phyloP scores from a whole-genome alignment of 768 basidiomycete species.

The Hirschioporus abietinus region DNA sequence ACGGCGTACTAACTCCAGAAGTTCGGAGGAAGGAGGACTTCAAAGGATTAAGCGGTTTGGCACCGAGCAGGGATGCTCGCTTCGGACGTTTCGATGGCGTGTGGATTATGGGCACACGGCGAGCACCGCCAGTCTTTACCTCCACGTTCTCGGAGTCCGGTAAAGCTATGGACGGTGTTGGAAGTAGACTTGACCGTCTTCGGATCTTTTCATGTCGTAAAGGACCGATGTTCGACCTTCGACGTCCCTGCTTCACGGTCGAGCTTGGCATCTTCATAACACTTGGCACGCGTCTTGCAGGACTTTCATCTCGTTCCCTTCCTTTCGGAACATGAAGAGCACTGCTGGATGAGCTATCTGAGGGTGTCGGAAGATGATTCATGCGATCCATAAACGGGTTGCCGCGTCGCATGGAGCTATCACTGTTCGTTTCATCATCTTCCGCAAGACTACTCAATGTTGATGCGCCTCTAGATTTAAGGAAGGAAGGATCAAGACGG shows the following conservation, averaged over 20 bases:
- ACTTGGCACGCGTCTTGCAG: slow-evolving; percentile 46
- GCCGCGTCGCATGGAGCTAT: slow-evolving; percentile 25
- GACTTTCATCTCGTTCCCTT: slow-evolving; percentile 35
- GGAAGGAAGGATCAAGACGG: slow-evolving; percentile 65
- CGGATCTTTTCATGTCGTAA: slow-evolving; percentile 66
- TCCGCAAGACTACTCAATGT: slow-evolving; percentile 63
- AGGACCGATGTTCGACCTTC: slow-evolving; percentile 75
- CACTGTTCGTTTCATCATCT: slow-evolving; percentile 53
- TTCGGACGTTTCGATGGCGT: slow-evolving; percentile 26
- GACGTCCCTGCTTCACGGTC: slow-evolving; percentile 36
- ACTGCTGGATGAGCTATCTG: slow-evolving; percentile 10
- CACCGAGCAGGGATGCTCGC: slow-evolving; percentile 15
- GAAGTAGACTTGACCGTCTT: slow-evolving; percentile 77
- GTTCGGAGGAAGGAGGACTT: slow-evolving; percentile 12
- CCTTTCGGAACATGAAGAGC: slow-evolving; percentile 29
- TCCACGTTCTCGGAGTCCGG: slow-evolving; percentile 26
- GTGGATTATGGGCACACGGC: slow-evolving; percentile 35
- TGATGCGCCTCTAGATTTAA: slow-evolving; percentile 45
- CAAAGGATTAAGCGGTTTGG: slow-evolving; percentile 25
- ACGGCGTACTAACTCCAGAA: slow-evolving; percentile 25
- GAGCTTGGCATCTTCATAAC: slow-evolving; percentile 33
- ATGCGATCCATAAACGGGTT: slow-evolving; percentile 56
- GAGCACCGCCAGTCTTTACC: slow-evolving; percentile 22
- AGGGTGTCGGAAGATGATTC: slow-evolving; percentile 39
- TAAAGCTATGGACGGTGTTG: slow-evolving; percentile 37